phyloP scores from a whole-genome alignment of 768 basidiomycete genomes.

The Auricularia auricula-judae region DNA sequence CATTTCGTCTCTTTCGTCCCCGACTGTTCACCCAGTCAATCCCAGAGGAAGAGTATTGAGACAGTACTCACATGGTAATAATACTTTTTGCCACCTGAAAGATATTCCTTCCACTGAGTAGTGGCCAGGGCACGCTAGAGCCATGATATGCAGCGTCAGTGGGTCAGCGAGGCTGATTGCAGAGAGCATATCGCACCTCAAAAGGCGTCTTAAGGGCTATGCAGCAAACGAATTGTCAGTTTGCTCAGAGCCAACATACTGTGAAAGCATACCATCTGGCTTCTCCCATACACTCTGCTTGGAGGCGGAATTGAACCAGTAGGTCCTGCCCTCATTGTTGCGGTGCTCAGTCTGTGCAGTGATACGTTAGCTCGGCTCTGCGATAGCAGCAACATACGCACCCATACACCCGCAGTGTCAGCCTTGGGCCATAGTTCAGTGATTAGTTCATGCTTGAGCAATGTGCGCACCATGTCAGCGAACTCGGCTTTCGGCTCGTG shows the following conservation, averaged over 20 bases:
- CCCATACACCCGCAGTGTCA: no score
- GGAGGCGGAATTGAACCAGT: slow-evolving; percentile 88
- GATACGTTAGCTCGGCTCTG: not conserved
- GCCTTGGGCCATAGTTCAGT: no score
- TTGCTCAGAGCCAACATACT: not conserved
- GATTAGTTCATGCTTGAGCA: no score
- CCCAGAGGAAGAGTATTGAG: not conserved
- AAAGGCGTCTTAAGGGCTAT: slow-evolving; percentile 83
- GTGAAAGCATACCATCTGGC: slow-evolving; percentile 59
- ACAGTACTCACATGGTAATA: slow-evolving; percentile 62
- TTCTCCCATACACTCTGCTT: slow-evolving; percentile 98
- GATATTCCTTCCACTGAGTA: slow-evolving; percentile 96
- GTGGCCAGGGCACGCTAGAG: slow-evolving; percentile 70
- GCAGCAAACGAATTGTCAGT: not conserved
- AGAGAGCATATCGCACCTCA: slow-evolving; percentile 45
- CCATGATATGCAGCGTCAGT: not conserved
- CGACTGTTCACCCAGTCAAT: slow-evolving; percentile 34
- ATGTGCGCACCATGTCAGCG: no score
- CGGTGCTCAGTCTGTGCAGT: slow-evolving; percentile 72
- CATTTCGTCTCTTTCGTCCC: slow-evolving; percentile 91
- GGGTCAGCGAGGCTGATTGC: slow-evolving; percentile 2
- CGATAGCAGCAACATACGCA: no score
- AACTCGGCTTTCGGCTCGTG: no score
- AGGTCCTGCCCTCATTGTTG: slow-evolving; percentile 93
- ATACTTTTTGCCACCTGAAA: slow-evolving; percentile 82